Evolutionary conservation across 805 yeast species (phyloP).

Genomic region (Yamadazyma sp.): DNA sequence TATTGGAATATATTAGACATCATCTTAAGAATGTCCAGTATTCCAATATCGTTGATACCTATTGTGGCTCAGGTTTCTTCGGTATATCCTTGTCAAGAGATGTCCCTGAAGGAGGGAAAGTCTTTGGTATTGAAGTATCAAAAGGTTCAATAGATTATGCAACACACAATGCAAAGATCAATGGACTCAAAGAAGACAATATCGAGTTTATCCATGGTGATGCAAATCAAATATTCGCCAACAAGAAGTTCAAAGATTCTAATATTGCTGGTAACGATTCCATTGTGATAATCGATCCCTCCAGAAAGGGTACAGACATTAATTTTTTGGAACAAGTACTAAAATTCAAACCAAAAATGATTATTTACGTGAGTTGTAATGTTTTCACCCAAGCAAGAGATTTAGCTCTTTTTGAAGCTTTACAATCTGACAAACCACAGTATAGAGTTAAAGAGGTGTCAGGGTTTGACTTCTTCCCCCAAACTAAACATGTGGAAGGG

Average conservation of each 20-base stretch:
- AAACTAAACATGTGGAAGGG: conserved; percentile 76
- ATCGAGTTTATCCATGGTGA: conserved; percentile 35
- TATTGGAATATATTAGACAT: conserved; percentile 28
- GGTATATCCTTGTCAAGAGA: conserved; percentile 34
- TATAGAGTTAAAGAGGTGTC: conserved; percentile 24
- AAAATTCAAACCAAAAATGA: conserved; percentile 33
- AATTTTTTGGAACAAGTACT: conserved; percentile 34
- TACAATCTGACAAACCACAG: conserved; percentile 15
- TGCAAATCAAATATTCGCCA: conserved; percentile 34
- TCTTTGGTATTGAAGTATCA: conserved; percentile 42
- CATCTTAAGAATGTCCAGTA: conserved; percentile 15
- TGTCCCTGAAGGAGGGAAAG: conserved; percentile 26
- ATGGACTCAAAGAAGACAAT: conserved; percentile 28
- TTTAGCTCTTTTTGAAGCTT: conserved; percentile 24
- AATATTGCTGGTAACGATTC: conserved; percentile 29
- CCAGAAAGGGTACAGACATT: conserved; percentile 39
- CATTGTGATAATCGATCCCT: conserved; percentile 43
- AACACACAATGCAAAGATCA: conserved; percentile 35
- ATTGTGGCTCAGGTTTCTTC: conserved; percentile 47
- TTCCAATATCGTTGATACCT: conserved; percentile 37
- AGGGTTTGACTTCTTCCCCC: conserved; percentile 69
- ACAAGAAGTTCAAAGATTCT: conserved; percentile 20
- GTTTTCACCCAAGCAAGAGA: conserved; percentile 47
- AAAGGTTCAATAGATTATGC: conserved; percentile 32
- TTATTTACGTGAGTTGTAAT: conserved; percentile 44